Conservation (phyloP, 2,329 filamentous ascomycete species). For the Endocalyx cinctus region DNA sequence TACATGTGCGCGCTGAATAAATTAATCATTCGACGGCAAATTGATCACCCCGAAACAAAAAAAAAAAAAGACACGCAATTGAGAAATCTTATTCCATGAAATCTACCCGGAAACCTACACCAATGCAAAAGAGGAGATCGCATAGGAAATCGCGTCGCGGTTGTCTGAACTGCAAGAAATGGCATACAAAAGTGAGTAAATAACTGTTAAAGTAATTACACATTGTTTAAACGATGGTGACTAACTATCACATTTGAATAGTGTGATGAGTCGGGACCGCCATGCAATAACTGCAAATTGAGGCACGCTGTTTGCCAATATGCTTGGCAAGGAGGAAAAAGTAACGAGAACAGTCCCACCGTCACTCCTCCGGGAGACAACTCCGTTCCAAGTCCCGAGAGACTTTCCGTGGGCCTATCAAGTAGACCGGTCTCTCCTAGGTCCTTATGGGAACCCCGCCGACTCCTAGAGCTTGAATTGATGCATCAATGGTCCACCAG, state of each 20-base stretch:
- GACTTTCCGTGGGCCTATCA: too few species aligned
- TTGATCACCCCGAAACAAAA: too few species aligned
- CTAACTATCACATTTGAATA: conserved; percentile 4
- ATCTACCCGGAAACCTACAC: too few species aligned
- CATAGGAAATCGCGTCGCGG: conserved; percentile 30
- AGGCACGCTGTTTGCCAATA: conserved; percentile 24
- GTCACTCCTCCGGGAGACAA: too few species aligned
- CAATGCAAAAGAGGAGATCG: conserved; percentile 27
- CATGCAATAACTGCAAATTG: conserved; percentile 23
- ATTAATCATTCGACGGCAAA: too few species aligned
- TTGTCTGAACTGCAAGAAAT: conserved; percentile 29
- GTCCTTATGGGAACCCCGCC: conserved; percentile 12
- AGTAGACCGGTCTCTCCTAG: conserved; percentile 1
- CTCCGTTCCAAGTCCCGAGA: too few species aligned
- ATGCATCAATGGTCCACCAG: conserved; percentile 47
- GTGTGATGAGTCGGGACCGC: conserved; percentile 24
- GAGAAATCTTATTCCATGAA: too few species aligned
- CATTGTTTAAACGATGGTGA: neutral
- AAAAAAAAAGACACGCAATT: too few species aligned
- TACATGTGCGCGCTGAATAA: too few species aligned
- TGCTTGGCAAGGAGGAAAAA: conserved; percentile 9
- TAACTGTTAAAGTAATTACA: conserved; percentile 1
- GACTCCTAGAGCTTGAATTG: conserved; percentile 41
- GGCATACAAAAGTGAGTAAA: conserved; percentile 26
- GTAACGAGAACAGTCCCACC: conserved; percentile 2